Conservation (phyloP, 225 moss, liverwort and hornwort genomes). For the Bryum argenteum region DNA sequence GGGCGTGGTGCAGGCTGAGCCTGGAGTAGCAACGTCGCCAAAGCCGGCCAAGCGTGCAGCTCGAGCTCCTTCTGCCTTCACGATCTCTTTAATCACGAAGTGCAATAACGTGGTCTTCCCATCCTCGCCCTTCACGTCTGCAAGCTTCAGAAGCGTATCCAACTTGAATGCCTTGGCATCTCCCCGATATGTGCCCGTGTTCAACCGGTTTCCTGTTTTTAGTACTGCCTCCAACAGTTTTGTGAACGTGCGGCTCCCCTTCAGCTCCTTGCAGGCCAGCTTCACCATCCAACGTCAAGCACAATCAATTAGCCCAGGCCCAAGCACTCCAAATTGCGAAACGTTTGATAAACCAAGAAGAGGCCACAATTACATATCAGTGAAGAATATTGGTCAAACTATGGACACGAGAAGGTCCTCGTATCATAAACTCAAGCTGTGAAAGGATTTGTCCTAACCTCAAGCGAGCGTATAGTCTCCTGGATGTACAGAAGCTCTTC, state of each 20-base stretch:
- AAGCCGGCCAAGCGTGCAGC: slow-evolving; percentile 51
- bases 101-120: slow-evolving; percentile 85
- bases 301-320: background rate
- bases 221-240: slow-evolving; percentile 79
- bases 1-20: slow-evolving; percentile 36
- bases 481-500: slow-evolving; percentile 74
- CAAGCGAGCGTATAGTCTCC: slow-evolving; percentile 60
- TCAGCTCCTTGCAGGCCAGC: slow-evolving; percentile 79
- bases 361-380: too few species aligned
- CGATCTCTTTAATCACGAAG: slow-evolving; percentile 76
- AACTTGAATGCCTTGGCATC: slow-evolving; percentile 82
- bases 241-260: slow-evolving; percentile 68
- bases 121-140: slow-evolving; percentile 77
- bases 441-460: slow-evolving; percentile 36
- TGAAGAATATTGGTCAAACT: too few species aligned
- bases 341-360: background rate
- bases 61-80: slow-evolving; percentile 65
- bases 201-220: slow-evolving; percentile 83
- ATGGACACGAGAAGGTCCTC: background rate
- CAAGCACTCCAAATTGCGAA: too few species aligned
- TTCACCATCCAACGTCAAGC: slow-evolving; percentile 29
- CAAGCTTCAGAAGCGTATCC: slow-evolving; percentile 68
- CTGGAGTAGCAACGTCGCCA: slow-evolving; percentile 27
- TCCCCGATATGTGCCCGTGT: slow-evolving; percentile 88
- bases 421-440: background rate